Evolutionary conservation across 1,284 basidiomycete species (phyloP), one percentile per base, ranked within the genome.

Genomic region (Prillingera fragicola): DNA sequence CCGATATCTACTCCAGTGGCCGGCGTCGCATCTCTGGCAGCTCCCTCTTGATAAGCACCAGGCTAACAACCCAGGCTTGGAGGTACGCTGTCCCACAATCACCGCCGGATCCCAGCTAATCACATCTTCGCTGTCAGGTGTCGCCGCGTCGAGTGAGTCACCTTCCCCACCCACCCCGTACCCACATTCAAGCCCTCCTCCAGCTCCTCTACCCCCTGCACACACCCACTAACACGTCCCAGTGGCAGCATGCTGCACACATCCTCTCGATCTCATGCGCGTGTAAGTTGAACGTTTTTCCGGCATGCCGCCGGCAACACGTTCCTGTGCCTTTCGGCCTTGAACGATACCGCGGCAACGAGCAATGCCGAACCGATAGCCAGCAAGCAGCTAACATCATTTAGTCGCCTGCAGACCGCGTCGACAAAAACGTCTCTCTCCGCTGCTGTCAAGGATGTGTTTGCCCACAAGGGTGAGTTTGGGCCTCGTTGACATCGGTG

Each of bases 211-310:
- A 9, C 4, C 14, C 17, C 19, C 4, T 9, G 4, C 10, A 10
- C 3, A 10, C 17, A 47, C 35, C 33, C 26, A 32, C 31, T 33
- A 17, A 41, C 33, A n/a, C n/a, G n/a, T 52, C 21, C 7, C 51
- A 90, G 87, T 89, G 82, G 87, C 87, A 29, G 84, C 87, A 40
- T 83, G 79, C 57, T 85, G 80, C 63, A 90, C 87, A 0, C 87
- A 91, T 73, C 87, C 87, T 23, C 71, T 90, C 36, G 87, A 91
- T 68, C 75, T 89, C 43, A 83, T 85, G 47, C 85, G 88, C 80
- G 85, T 90, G 87, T 88, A 48, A 39, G 68, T 49, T 4, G 17
- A 14, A n/a, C n/a, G n/a, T n/a, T n/a, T n/a, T n/a, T n/a, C n/a
- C n/a, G n/a, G n/a, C n/a, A n/a, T n/a, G n/a, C n/a, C n/a, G n/a